Base-by-base conservation (phyloP, 2,329 filamentous ascomycete genomes). In the Verticillium isaacii region DNA sequence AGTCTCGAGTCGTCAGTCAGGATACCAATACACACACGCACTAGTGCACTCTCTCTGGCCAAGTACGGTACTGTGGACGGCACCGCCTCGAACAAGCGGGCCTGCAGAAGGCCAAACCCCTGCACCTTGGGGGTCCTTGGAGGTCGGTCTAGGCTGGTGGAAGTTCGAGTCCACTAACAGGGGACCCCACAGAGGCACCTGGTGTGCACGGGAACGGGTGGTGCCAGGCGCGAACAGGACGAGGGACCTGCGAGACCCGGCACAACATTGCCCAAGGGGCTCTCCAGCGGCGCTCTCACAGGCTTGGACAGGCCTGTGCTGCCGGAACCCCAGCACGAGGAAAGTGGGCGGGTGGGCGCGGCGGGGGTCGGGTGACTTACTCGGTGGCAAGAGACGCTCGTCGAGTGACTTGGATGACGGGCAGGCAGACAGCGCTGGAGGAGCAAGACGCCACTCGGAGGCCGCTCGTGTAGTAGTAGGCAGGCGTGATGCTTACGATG, bases 161-260 rank as follows among this genome's bases (percentile, higher is more conserved):
- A 25, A 50, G 57, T 19, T 41, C 41, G 37, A 59, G 58, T 59
- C 58, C 58, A 41, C 36, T 61, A 56, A 57, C 62, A 62, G 60
- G 64, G 50, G 61, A 64, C 62, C 57, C 64, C 63, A 65, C 62
- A 63, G 61, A 58, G 61, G 55, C 57, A 29, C 37, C 25, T 19
- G 45, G 29, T 52, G 58, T 29, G 58, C 50, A 59, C 58, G 58
- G 58, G 58, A 32, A 59, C 29, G 41, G 25, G 58, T 32, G 58
- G 58, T 54, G 54, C 58, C 64, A 62, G 62, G 64, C 45, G 45
- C 45, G 45, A 52, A 52, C 45, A 52, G 41, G n/a, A 50, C 19
- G 41, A 52, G 45, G 45, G 45, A 52, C 45, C 45, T 23, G 19
- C 45, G 19, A 52, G n/a, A 23, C 45, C n/a, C 12, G 45, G 19